Base-by-base conservation (phyloP, 1,139 yeast species). In the Ogataea hybrid region DNA sequence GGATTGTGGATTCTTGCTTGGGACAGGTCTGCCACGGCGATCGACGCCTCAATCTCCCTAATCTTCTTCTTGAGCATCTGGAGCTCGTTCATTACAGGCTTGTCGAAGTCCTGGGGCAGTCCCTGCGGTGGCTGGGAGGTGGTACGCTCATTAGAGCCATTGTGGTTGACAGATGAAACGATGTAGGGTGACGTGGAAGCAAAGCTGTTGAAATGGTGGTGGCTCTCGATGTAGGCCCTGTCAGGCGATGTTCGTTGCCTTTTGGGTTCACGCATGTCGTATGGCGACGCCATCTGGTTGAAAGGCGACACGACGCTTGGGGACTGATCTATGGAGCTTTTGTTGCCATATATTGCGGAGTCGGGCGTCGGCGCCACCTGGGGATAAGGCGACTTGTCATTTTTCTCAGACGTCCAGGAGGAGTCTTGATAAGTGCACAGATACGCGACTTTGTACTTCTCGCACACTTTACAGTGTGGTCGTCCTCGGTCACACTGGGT, bases 391-490 rank as follows among this genome's bases (percentile, higher is more conserved):
- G 16, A 17, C 17, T 14, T 12, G 11, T 21, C 12, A 7, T 28
- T 20, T 20, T 35, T 32, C 4, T 42, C 46, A 18, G 48, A 29
- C 6, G 74, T 73, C 78, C 78, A 73, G 2, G 67, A 58, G 27
- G 76, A 73, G 34, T 71, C 76, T 56, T 80, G 81, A 57, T 80
- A 84, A 43, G 68, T 75, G 52, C 94, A 84, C 25, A 80, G 62
- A 57, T 82, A 84, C 6, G 83, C 79, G 16, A 80, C 79, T 20
- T 84, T 81, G 38, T 81, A 79, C 62, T 75, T 77, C 38, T 71
- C 71, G 64, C 94, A 84, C 21, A 79, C 73, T 3, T 82, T 77
- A 62, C 94, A 84, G 25, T 79, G 77, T 1, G 92, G 92, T 51
- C 73, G 69, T 18, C 68, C 70, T 42, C 84, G 65, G 55, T 80